Evolutionary conservation across 441 rosid species (phyloP).

Genomic region (Viola pubescens): DNA sequence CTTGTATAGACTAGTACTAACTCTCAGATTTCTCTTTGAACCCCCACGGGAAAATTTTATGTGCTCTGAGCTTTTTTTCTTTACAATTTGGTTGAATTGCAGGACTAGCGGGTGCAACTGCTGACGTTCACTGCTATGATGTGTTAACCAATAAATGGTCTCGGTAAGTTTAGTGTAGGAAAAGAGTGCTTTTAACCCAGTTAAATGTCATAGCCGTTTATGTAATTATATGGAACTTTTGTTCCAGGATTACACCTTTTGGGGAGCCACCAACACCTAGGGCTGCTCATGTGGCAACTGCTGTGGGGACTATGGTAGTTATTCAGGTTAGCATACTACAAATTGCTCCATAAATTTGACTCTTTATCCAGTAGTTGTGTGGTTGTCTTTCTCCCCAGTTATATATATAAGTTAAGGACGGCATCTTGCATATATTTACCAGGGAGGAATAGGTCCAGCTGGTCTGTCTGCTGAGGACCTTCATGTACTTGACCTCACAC

Average conservation of each 20-base stretch:
- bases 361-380: constrained; percentile 10
- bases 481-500: constrained; percentile 96
- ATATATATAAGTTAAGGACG: too few species aligned
- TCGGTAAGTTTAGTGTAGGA: constrained; percentile 40
- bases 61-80: constrained; percentile 13
- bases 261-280: constrained; percentile 98
- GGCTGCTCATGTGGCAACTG: constrained; percentile 99
- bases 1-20: too few species aligned
- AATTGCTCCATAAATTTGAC: constrained; percentile 1
- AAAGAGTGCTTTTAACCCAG: constrained; percentile 2
- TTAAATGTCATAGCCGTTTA: constrained; percentile 11
- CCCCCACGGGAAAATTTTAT: neutral
- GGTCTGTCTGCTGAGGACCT: constrained; percentile 99
- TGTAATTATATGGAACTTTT: constrained; percentile 6
- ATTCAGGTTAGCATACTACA: constrained; percentile 58
- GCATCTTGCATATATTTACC: neutral
- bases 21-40: neutral
- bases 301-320: constrained; percentile 99
- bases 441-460: constrained; percentile 99
- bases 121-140: constrained; percentile 95
- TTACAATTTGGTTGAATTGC: constrained; percentile 34
- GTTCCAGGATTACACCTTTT: constrained; percentile 69
- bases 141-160: constrained; percentile 91
- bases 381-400: too few species aligned
- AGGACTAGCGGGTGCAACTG: constrained; percentile 98